Percentiles rank a stretch among this genome's conserved stretches.
These are phyloP conservation scores for Patellifolia procumbens DNA, from an alignment of 179 eudicot species.

Conservation along the genomic window DNA sequence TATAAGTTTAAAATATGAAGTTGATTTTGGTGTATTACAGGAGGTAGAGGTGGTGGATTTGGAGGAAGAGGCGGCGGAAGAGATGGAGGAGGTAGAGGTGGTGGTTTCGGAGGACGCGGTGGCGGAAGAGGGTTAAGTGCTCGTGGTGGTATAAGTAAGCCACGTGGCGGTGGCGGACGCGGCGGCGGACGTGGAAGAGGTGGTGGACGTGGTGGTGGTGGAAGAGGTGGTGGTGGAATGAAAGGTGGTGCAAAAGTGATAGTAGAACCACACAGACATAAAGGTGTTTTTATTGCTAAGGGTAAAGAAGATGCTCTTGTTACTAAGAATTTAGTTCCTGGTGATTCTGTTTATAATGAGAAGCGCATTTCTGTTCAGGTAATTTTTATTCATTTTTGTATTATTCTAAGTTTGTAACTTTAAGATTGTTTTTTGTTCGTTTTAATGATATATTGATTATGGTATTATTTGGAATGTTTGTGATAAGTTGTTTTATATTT, in stretches of 20 bases:
- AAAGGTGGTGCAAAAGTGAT: slow-evolving; percentile 80
- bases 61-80: slow-evolving; percentile 26
- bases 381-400: neutral
- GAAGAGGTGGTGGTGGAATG: slow-evolving; percentile 65
- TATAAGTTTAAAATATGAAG: neutral
- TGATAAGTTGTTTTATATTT: too few species aligned
- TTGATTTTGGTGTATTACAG: neutral
- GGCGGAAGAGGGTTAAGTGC: slow-evolving; percentile 41
- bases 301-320: slow-evolving; percentile 91
- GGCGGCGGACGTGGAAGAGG: slow-evolving; percentile 44
- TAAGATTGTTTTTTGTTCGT: neutral
- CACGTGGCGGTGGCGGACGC: slow-evolving; percentile 28
- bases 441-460: neutral
- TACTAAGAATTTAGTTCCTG: slow-evolving; percentile 83
- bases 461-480: too few species aligned
- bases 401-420: too few species aligned
- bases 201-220: slow-evolving; percentile 48
- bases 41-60: neutral
- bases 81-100: slow-evolving; percentile 17
- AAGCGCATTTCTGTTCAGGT: slow-evolving; percentile 86
- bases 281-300: slow-evolving; percentile 85
- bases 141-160: slow-evolving; percentile 41
- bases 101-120: too few species aligned
- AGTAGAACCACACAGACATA: slow-evolving; percentile 82
- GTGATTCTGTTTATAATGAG: slow-evolving; percentile 87